Percentiles rank a stretch among this genome's conserved stretches.
Evolutionary conservation across 768 basidiomycete species (phyloP).

Genomic region (Lentinula raphanica): DNA sequence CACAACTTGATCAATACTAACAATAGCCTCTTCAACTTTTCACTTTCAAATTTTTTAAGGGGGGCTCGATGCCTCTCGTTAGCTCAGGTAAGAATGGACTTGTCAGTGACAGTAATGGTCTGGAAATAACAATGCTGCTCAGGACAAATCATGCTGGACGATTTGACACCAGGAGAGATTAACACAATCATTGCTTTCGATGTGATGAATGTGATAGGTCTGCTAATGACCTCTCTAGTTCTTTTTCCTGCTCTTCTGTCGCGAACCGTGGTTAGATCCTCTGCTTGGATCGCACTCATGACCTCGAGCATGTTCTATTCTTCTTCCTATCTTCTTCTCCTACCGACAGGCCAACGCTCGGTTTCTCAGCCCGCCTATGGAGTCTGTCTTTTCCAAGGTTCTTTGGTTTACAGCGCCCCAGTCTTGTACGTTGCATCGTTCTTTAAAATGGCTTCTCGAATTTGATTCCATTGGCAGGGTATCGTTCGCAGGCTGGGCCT

Average conservation of each 20-base stretch:
- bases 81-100: no score
- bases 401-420: not conserved
- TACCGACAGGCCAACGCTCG: constrained; percentile 1
- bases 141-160: no score
- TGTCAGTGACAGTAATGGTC: no score
- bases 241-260: constrained; percentile 2
- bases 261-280: not conserved
- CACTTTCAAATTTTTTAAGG: no score
- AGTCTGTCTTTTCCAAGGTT: not conserved
- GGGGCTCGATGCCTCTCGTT: no score
- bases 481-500: not conserved
- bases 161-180: no score
- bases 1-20: no score
- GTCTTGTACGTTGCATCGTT: not conserved
- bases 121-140: no score
- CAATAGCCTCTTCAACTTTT: no score
- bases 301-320: constrained; percentile 3
- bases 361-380: not conserved
- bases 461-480: not conserved
- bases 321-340: constrained; percentile 2
- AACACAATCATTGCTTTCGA: not conserved
- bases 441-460: not conserved
- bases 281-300: not conserved
- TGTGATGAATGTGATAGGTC: not conserved
- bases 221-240: not conserved